phyloP scores from a whole-genome alignment of 2,329 filamentous ascomycete species.

The Coniella lustricola region DNA sequence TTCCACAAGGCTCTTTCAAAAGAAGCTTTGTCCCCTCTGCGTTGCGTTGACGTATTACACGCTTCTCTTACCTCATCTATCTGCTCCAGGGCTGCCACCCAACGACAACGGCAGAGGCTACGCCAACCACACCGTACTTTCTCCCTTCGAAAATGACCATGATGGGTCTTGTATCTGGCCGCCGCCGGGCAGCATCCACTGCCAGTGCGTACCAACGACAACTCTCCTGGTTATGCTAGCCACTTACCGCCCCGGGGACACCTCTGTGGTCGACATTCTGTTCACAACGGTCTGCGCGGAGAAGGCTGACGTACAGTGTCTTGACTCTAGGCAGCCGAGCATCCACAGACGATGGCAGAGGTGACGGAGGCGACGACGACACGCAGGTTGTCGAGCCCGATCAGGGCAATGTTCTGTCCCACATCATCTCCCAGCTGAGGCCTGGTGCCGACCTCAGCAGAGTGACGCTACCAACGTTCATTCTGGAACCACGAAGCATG shows the following conservation, averaged over 20 bases:
- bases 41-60: too few relatives aligned
- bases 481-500: slow-evolving; percentile 96
- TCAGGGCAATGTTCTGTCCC: slow-evolving; percentile 91
- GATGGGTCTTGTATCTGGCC: slow-evolving; percentile 26
- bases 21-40: neutral
- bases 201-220: slow-evolving; percentile 25
- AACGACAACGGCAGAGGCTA: neutral
- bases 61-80: neutral
- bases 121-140: slow-evolving; percentile 19
- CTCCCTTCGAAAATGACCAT: slow-evolving; percentile 29
- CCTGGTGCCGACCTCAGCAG: slow-evolving; percentile 92
- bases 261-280: neutral
- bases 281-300: neutral
- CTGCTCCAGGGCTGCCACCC: neutral
- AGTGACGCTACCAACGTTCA: slow-evolving; percentile 93
- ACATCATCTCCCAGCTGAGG: slow-evolving; percentile 95
- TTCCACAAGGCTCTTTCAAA: neutral
- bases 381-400: slow-evolving; percentile 82
- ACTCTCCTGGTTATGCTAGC: neutral
- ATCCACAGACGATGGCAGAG: slow-evolving; percentile 49
- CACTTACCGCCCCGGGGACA: neutral
- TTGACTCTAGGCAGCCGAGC: slow-evolving; percentile 40
- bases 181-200: slow-evolving; percentile 28
- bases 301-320: slow-evolving; percentile 35
- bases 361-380: slow-evolving; percentile 53